Evolutionary conservation across 805 yeast genomes (phyloP), one percentile per base, ranked within the genome.

Genomic region (Candida xyloterini): DNA sequence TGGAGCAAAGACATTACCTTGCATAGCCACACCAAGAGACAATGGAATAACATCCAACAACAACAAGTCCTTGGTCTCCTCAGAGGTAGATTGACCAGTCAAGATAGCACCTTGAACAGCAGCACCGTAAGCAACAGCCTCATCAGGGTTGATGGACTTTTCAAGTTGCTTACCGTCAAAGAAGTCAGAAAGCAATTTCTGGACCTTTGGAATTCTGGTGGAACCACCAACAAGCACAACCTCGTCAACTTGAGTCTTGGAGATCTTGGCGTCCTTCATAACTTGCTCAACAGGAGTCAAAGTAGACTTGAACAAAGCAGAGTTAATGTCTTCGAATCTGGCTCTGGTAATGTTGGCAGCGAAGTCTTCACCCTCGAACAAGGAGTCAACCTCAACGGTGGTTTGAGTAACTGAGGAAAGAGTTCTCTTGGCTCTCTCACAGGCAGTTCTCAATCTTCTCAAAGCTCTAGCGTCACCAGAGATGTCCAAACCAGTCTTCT

Each of bases 121-220:
- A 63, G 98, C 98, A 83, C 97, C 97, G 79, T 88, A 88, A 63
- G 96, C 97, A 70, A 89, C 97, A 66, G 97, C 97, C 79, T 89
- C 97, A 77, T 89, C 97, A 56, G 97, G 97, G 89, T 89, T 89
- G 72, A 89, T 90, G 55, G 95, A 84, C 77, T 87, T 90, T 75
- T 87, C 93, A 68, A 88, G 85, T 72, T 87, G 90, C 79, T 90
- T 90, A 70, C 97, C 97, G 63, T 88, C 93, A 61, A 89, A 89
- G 86, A 79, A 89, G 73, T 89, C 96, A 50, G 95, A 82, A 53
- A 89, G 82, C 69, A 89, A 76, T 72, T 86, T 87, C 75, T 90
- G 96, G 66, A 90, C 84, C 84, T 88, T 90, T 78, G 97, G 97
- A 74, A 90, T 90, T 84, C 97, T 88, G 70, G 97, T 89, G 51